A percentile compares a stretch with the other conserved stretches of the same genome.
Conservation (phyloP, 2,329 filamentous ascomycete genomes). For the Thelonectria rubi region DNA sequence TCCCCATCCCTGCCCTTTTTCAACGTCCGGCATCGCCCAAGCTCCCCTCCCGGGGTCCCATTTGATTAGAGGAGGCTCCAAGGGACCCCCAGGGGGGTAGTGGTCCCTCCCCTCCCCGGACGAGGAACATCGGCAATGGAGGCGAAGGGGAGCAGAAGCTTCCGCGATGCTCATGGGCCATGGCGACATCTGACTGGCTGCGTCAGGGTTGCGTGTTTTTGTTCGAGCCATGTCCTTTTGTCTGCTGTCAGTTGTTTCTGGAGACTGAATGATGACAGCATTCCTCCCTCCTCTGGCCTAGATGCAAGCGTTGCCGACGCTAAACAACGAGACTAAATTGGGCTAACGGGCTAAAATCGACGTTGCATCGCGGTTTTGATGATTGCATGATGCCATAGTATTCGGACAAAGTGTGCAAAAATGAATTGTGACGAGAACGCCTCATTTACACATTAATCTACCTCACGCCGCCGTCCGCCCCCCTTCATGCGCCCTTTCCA, state of each 20-base stretch:
- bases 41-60: constrained; percentile 7
- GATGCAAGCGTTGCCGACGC: no score
- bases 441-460: constrained; percentile 16
- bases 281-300: no score
- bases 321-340: no score
- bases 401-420: not conserved
- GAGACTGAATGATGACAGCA: no score
- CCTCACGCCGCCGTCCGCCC: constrained; percentile 4
- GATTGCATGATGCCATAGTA: not conserved
- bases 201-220: not conserved
- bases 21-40: constrained; percentile 3
- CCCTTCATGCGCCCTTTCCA: constrained; percentile 13
- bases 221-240: constrained; percentile 3
- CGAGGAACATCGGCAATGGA: constrained; percentile 2
- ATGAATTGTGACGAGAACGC: not conserved
- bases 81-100: not conserved
- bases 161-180: not conserved
- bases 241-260: not conserved
- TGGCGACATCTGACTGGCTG: constrained; percentile 5
- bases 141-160: not conserved
- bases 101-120: not conserved
- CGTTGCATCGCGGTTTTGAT: constrained; percentile 8
- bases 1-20: no score
- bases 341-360: not conserved
- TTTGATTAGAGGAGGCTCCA: constrained; percentile 13